Conservation (phyloP, 257 asterid genomes). For the Solanum clarkiae region DNA sequence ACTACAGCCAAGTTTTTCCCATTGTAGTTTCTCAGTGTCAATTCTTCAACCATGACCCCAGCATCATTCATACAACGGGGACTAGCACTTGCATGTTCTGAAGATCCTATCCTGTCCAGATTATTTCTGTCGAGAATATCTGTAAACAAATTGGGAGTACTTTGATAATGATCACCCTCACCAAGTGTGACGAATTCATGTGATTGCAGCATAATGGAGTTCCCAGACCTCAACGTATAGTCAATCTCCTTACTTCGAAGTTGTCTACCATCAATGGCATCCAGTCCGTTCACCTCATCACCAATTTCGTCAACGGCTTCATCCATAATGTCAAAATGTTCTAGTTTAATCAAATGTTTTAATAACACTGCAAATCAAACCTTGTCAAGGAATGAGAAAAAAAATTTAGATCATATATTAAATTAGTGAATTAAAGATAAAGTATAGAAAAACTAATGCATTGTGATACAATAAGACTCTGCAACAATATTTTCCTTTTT, state of each 20-base stretch:
- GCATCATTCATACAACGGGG: constrained; percentile 64
- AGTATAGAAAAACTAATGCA: neutral
- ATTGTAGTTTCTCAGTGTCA: constrained; percentile 55
- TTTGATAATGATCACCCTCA: constrained; percentile 27
- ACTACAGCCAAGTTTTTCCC: constrained; percentile 45
- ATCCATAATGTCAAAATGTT: neutral
- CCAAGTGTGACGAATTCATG: constrained; percentile 59
- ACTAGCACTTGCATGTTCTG: constrained; percentile 80
- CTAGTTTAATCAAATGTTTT: constrained; percentile 2
- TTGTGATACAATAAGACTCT: neutral
- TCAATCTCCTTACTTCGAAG: constrained; percentile 39
- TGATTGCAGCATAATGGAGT: constrained; percentile 41
- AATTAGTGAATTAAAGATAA: neutral
- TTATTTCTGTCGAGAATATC: constrained; percentile 36
- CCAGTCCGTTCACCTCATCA: constrained; percentile 16
- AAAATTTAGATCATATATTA: neutral
- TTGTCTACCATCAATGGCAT: constrained; percentile 22
- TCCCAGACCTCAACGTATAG: constrained; percentile 36
- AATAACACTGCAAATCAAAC: constrained; percentile 3
- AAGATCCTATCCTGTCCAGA: constrained; percentile 64
- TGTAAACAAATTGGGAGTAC: constrained; percentile 22
- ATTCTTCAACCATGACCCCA: constrained; percentile 64
- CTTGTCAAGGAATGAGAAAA: neutral
- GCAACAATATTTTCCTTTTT: neutral
- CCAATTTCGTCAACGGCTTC: constrained; percentile 22